Conservation (phyloP, 2,329 filamentous ascomycete genomes). For the Chaetomiaceae sp. region DNA sequence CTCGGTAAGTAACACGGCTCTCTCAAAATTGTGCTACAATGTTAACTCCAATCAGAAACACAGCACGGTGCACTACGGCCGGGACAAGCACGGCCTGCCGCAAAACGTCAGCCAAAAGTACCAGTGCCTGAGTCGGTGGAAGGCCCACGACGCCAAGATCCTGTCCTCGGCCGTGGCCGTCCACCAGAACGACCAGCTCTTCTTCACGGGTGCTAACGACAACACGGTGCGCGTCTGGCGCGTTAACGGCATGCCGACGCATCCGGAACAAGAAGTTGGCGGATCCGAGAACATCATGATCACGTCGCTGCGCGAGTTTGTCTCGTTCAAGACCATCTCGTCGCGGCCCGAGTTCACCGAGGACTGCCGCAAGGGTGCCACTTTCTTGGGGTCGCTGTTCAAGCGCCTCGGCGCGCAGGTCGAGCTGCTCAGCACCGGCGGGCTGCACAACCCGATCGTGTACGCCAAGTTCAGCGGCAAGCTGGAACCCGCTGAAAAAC, state of each 20-base stretch:
- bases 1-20: constrained; percentile 51
- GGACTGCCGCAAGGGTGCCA: constrained; percentile 88
- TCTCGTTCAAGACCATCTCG: constrained; percentile 88
- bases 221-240: constrained; percentile 86
- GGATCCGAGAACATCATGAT: constrained; percentile 51
- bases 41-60: constrained; percentile 48
- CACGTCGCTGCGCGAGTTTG: constrained; percentile 74
- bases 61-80: constrained; percentile 58
- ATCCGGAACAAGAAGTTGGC: constrained; percentile 33
- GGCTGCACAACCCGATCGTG: constrained; percentile 79
- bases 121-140: constrained; percentile 31
- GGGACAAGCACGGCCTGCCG: constrained; percentile 41
- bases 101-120: constrained; percentile 50
- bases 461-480: constrained; percentile 81
- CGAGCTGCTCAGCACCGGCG: constrained; percentile 78
- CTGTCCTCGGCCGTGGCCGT: constrained; percentile 73
- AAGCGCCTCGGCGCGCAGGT: constrained; percentile 86
- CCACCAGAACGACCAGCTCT: constrained; percentile 68
- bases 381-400: constrained; percentile 83
- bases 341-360: constrained; percentile 79
- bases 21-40: neutral
- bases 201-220: constrained; percentile 91
- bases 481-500: constrained; percentile 54
- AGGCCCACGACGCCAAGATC: constrained; percentile 78
- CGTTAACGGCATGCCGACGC: constrained; percentile 44